phyloP scores from a whole-genome alignment of 352 stramenopile genomes.

The Pythium brachiatum region DNA sequence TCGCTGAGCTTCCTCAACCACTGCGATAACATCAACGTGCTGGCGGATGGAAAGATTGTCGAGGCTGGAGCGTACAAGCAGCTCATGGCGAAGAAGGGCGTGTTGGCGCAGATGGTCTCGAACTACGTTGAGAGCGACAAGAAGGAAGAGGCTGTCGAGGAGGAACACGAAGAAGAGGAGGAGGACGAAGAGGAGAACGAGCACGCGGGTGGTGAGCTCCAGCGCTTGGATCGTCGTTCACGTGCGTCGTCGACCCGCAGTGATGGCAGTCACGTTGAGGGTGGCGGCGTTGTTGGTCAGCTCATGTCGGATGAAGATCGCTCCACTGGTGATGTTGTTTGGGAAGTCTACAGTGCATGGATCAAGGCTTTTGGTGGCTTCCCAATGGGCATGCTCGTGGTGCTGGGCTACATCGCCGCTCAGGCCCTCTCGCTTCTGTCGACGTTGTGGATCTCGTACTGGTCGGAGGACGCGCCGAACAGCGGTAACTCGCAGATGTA shows the following conservation, averaged over 20 bases:
- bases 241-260: conserved; percentile 56
- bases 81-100: conserved; percentile 49
- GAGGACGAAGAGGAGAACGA: conserved; percentile 37
- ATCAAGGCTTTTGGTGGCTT: conserved; percentile 65
- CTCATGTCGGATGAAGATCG: conserved; percentile 75
- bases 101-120: conserved; percentile 58
- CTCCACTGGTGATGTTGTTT: conserved; percentile 68
- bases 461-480: conserved; percentile 73
- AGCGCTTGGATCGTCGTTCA: conserved; percentile 36
- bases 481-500: conserved; percentile 64
- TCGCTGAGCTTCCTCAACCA: conserved; percentile 80
- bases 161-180: conserved; percentile 24
- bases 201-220: conserved; percentile 13
- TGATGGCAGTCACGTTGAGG: conserved; percentile 40
- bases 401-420: conserved; percentile 50
- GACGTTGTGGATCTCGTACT: conserved; percentile 93
- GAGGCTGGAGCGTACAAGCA: conserved; percentile 61
- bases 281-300: conserved; percentile 22
- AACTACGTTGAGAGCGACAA: conserved; percentile 66
- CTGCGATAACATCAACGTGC: conserved; percentile 48
- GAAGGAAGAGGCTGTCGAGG: conserved; percentile 35
- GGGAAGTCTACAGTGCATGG: conserved; percentile 61
- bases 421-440: conserved; percentile 53
- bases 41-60: conserved; percentile 56
- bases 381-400: conserved; percentile 40